These are phyloP conservation scores for Naegleria fowleri DNA, from an alignment of 208 protist genomes.

Conservation along the genomic window DNA sequence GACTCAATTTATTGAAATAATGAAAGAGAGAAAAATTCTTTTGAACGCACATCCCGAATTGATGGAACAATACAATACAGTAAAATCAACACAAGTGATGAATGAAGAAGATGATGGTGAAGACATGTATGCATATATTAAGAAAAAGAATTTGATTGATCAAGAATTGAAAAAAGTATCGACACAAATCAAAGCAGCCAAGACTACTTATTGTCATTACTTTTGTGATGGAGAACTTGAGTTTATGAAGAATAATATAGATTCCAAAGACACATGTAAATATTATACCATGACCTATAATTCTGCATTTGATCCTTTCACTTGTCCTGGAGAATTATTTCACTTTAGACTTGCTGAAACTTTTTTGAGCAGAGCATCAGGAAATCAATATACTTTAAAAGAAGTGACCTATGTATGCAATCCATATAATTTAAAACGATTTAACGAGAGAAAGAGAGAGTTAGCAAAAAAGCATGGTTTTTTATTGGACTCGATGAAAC, in stretches of 20 bases:
- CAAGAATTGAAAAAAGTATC: neutral
- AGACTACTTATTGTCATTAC: neutral
- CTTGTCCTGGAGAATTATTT: neutral
- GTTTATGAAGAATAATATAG: neutral
- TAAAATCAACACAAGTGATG: too few relatives aligned
- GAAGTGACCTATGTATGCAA: neutral
- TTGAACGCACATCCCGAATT: neutral
- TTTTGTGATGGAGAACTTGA: neutral
- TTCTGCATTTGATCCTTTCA: neutral
- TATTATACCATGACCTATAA: neutral
- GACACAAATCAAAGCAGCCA: neutral
- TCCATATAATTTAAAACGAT: neutral
- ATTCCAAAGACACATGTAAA: neutral
- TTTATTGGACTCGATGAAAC: neutral
- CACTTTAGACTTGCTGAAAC: neutral
- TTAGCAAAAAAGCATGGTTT: constrained; percentile 1
- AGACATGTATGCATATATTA: neutral
- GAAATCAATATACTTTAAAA: neutral
- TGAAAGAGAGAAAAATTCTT: neutral
- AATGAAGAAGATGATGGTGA: neutral
- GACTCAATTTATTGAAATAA: neutral
- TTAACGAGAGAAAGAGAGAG: neutral
- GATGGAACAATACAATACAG: neutral
- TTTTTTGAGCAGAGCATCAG: neutral
- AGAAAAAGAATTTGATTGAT: neutral